A percentile compares a stretch with the other conserved stretches of the same genome.
Evolutionary conservation across 768 basidiomycete genomes (phyloP).

Genomic region (Phylloporus scabripes): DNA sequence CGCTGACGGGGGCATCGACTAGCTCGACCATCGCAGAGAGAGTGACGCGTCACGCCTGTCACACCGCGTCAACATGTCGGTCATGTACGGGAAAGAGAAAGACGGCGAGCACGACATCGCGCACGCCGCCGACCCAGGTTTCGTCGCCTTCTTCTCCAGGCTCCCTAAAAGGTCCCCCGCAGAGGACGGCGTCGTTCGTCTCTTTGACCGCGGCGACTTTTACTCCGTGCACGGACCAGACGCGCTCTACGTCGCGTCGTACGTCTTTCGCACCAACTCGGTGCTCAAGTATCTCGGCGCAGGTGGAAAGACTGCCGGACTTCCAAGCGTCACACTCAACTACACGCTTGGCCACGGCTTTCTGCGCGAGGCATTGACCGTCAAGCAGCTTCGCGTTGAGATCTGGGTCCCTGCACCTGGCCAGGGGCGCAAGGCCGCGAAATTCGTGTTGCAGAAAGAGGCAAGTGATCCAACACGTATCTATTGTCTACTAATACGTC

Average conservation of each 20-base stretch:
- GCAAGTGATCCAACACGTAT: conserved; percentile 32
- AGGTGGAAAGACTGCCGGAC: conserved; percentile 49
- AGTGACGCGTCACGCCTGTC: conserved; percentile 17
- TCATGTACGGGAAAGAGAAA: conserved; percentile 66
- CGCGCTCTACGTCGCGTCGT: conserved; percentile 79
- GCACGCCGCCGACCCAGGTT: conserved; percentile 51
- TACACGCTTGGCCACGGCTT: conserved; percentile 72
- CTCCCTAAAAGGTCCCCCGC: conserved; percentile 61
- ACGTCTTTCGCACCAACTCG: conserved; percentile 82
- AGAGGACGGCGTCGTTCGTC: conserved; percentile 74
- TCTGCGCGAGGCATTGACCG: conserved; percentile 84
- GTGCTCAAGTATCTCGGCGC: conserved; percentile 88
- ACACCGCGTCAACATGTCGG: conserved; percentile 33
- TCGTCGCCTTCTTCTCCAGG: conserved; percentile 62
- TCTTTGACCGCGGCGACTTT: conserved; percentile 81
- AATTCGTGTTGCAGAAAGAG: conserved; percentile 79
- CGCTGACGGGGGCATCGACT: conserved; percentile 54
- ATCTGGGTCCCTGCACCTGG: conserved; percentile 78
- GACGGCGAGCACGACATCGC: conserved; percentile 38
- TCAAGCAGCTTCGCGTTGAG: conserved; percentile 86
- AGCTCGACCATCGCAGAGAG: conserved; percentile 20
- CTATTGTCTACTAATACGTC: conserved; percentile 11
- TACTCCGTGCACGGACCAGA: conserved; percentile 89
- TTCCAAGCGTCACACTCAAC: conserved; percentile 77
- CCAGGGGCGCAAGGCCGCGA: conserved; percentile 66